Evolutionary conservation across 129 eudicot species (phyloP).

Genomic region (Erigeron canadensis): DNA sequence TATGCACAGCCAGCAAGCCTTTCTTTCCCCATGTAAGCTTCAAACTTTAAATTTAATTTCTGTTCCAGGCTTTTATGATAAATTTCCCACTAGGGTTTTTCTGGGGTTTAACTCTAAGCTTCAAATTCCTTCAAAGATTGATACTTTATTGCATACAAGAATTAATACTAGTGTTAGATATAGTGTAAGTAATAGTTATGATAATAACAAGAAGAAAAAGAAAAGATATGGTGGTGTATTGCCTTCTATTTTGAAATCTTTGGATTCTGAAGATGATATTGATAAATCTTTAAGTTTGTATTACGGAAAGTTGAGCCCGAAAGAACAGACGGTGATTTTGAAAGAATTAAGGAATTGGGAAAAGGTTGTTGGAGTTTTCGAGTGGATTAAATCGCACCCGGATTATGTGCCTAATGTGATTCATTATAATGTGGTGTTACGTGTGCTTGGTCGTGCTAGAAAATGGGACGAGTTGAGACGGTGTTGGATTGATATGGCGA

Average conservation of each 20-base stretch:
- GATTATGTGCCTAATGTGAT: conserved; percentile 78
- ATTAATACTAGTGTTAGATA: conserved; percentile 7
- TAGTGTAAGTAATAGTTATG: conserved; percentile 19
- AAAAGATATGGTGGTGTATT: conserved; percentile 53
- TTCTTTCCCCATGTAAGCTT: conserved; percentile 62
- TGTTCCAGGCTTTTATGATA: conserved; percentile 44
- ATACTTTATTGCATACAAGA: conserved; percentile 27
- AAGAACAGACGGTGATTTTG: conserved; percentile 73
- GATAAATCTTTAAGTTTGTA: conserved; percentile 53
- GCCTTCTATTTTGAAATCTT: conserved; percentile 51
- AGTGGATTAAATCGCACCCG: conserved; percentile 76
- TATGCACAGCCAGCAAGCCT: conserved; percentile 24
- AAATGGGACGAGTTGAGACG: conserved; percentile 89
- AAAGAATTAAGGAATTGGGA: conserved; percentile 78
- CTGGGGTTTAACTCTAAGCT: conserved; percentile 60
- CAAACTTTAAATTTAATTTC: conserved; percentile 41
- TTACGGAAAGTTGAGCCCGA: conserved; percentile 60
- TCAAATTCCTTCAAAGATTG: conserved; percentile 35
- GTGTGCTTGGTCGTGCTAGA: conserved; percentile 65
- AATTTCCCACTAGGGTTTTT: conserved; percentile 39
- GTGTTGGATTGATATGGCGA: conserved; percentile 90
- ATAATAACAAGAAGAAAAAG: conserved; percentile 33
- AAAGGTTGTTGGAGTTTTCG: conserved; percentile 67
- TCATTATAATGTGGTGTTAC: conserved; percentile 79
- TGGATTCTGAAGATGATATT: conserved; percentile 52